A percentile compares a stretch with the other conserved stretches of the same genome.
Conservation (phyloP, 1,284 basidiomycete species). For the Ganoderma multipileum region DNA sequence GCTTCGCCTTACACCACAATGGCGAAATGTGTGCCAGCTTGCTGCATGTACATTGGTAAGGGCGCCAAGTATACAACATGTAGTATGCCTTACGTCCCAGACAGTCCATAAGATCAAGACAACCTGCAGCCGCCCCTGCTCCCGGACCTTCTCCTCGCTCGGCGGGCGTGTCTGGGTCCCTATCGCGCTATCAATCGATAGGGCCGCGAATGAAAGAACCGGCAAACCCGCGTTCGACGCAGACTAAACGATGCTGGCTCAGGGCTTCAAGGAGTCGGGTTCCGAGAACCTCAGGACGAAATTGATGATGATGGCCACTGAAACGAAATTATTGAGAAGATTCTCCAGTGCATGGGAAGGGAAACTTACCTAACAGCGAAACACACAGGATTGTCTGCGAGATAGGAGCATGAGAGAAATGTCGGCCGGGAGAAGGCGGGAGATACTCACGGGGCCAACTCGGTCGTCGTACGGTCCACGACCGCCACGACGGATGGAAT, state of each 20-base stretch:
- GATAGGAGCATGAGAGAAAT: conserved; percentile 11
- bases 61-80: conserved; percentile 3
- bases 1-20: neutral
- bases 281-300: conserved; percentile 82
- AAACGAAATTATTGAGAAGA: conserved; percentile 6
- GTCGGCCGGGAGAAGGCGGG: conserved; percentile 18
- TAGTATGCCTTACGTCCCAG: conserved; percentile 5
- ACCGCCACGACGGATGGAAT: conserved; percentile 90
- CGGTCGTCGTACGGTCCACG: conserved; percentile 98
- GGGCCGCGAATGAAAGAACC: neutral
- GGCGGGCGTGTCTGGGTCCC: neutral
- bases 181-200: neutral
- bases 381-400: conserved; percentile 85
- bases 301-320: conserved; percentile 90
- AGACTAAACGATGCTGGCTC: conserved; percentile 8
- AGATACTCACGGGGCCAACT: conserved; percentile 74
- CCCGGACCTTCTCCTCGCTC: neutral
- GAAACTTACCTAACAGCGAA: conserved; percentile 76
- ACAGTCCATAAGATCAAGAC: conserved; percentile 1
- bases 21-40: neutral
- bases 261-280: conserved; percentile 15
- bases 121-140: neutral
- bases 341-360: neutral
- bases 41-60: conserved; percentile 3
- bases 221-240: neutral